Evolutionary conservation across 176 grass and related monocot genomes (phyloP).

Genomic region (Avena eriantha): DNA sequence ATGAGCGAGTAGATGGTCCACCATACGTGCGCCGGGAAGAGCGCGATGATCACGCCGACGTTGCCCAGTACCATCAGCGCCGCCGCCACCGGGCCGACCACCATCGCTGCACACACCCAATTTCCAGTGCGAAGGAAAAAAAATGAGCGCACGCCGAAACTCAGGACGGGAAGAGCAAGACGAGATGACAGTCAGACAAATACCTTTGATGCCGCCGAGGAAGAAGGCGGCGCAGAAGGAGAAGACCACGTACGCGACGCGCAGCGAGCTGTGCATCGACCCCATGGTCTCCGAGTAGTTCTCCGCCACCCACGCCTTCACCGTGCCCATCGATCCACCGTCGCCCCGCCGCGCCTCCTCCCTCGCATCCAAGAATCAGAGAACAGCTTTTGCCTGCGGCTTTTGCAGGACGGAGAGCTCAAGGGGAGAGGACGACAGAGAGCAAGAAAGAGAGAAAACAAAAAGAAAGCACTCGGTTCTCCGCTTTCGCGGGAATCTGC

Average conservation of each 20-base stretch:
- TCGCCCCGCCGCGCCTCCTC: not conserved
- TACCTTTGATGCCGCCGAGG: conserved; percentile 88
- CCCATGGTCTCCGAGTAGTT: conserved; percentile 63
- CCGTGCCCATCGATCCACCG: conserved; percentile 46
- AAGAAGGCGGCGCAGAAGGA: conserved; percentile 90
- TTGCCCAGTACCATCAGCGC: conserved; percentile 77
- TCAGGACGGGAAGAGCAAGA: not conserved
- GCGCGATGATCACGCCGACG: conserved; percentile 73
- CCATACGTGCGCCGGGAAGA: conserved; percentile 85
- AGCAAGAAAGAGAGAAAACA: not conserved
- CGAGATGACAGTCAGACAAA: not conserved
- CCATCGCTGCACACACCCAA: conserved; percentile 59
- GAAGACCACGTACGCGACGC: conserved; percentile 74
- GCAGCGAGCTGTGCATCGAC: conserved; percentile 53
- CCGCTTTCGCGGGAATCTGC: conserved; percentile 47
- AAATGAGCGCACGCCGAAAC: conserved; percentile 20
- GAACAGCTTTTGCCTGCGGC: not conserved
- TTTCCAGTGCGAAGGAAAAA: not conserved
- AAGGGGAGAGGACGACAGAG: not conserved
- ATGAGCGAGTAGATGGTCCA: conserved; percentile 88
- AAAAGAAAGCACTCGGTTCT: conserved; percentile 19
- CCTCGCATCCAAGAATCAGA: conserved; percentile 48
- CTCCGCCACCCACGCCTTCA: conserved; percentile 54
- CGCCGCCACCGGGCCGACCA: conserved; percentile 84
- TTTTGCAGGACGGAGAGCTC: conserved; percentile 40